Evolutionary conservation across 164 flowering plant species (phyloP).

Genomic region (Stephania cephalantha): DNA sequence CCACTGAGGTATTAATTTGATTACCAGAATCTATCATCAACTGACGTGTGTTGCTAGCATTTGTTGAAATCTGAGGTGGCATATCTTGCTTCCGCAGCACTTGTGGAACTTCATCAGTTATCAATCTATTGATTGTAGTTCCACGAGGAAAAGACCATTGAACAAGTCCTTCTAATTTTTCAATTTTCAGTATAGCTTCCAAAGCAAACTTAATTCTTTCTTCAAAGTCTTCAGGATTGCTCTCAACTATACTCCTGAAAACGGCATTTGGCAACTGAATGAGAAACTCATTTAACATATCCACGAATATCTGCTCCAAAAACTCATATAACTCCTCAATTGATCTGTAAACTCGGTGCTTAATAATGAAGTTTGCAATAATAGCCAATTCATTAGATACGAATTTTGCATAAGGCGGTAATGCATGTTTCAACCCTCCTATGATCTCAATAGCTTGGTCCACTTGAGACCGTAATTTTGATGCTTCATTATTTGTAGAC

Average conservation of each 20-base stretch:
- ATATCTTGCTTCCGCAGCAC: not conserved
- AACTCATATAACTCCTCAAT: not conserved
- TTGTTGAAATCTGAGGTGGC: not conserved
- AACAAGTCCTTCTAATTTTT: not conserved
- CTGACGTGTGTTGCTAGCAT: not conserved
- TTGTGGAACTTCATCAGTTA: not conserved
- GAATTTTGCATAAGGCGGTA: not conserved
- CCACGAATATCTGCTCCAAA: not conserved
- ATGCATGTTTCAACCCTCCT: not conserved
- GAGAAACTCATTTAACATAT: slow-evolving; percentile 1
- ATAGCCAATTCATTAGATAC: slow-evolving; percentile 4
- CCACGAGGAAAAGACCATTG: slow-evolving; percentile 3
- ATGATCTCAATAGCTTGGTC: not conserved
- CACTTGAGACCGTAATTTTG: not conserved
- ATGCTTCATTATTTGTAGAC: not conserved
- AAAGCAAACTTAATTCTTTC: slow-evolving; percentile 2
- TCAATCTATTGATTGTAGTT: not conserved
- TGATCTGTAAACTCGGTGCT: not conserved
- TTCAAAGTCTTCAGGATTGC: not conserved
- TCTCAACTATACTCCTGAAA: not conserved
- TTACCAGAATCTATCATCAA: not conserved
- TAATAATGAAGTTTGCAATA: not conserved
- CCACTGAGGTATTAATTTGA: not conserved
- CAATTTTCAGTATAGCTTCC: not conserved
- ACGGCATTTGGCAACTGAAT: not conserved